A percentile compares a stretch with the other conserved stretches of the same genome.
Evolutionary conservation across 225 moss, liverwort and hornwort species (phyloP).

Genomic region (Marchantia polymorpha): DNA sequence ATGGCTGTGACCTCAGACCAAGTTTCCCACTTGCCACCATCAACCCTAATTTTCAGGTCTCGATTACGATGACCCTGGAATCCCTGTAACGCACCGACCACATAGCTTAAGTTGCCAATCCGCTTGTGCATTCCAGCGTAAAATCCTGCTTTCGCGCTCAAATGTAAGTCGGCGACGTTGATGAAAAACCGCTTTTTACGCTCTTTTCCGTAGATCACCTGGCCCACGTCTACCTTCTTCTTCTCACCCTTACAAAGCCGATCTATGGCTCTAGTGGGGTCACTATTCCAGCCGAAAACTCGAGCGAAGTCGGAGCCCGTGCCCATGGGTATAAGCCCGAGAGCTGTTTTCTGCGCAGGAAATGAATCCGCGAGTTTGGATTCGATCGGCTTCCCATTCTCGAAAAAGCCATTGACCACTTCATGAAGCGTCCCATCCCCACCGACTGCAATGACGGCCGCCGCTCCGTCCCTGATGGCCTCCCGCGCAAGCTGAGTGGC

Average conservation of each 20-base stretch:
- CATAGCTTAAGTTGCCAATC: slow-evolving; percentile 78
- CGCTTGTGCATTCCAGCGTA: slow-evolving; percentile 68
- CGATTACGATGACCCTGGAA: slow-evolving; percentile 71
- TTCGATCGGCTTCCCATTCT: slow-evolving; percentile 59
- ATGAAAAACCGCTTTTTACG: slow-evolving; percentile 69
- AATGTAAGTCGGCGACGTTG: slow-evolving; percentile 85
- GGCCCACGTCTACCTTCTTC: slow-evolving; percentile 73
- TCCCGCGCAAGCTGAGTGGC: slow-evolving; percentile 74
- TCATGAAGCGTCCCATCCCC: slow-evolving; percentile 94
- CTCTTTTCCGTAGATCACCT: slow-evolving; percentile 53
- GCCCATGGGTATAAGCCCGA: slow-evolving; percentile 91
- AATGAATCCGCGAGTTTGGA: slow-evolving; percentile 18
- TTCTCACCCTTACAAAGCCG: slow-evolving; percentile 46
- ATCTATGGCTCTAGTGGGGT: slow-evolving; percentile 26
- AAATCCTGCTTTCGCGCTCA: slow-evolving; percentile 85
- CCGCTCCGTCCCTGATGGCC: slow-evolving; percentile 80
- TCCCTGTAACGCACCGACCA: slow-evolving; percentile 71
- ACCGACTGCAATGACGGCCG: slow-evolving; percentile 86
- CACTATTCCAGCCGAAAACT: slow-evolving; percentile 62
- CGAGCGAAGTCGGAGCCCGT: slow-evolving; percentile 93
- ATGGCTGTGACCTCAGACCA: slow-evolving; percentile 66
- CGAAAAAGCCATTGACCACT: slow-evolving; percentile 94
- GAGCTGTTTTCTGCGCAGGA: slow-evolving; percentile 52
- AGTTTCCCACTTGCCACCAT: slow-evolving; percentile 66
- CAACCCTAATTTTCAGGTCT: slow-evolving; percentile 64